Evolutionary conservation across 2,329 filamentous ascomycete genomes (phyloP), one percentile per base, ranked within the genome.

Genomic region (Epichloe hybrida): DNA sequence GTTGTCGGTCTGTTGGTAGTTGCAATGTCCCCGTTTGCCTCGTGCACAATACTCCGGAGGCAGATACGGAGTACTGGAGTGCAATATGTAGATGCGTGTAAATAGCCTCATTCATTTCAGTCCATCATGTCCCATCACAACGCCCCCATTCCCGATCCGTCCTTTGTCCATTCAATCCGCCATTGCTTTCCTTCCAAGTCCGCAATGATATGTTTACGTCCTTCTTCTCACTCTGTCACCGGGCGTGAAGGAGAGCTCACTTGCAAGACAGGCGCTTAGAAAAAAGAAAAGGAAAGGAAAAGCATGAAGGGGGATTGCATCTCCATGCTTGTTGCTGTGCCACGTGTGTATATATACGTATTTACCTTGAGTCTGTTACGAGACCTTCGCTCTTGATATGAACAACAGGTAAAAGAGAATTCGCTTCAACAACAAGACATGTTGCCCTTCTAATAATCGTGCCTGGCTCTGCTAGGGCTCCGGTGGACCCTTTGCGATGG

Each of bases 401-500:
- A 17, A 17, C n/a, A 17, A 40, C 6, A 13, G 17, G 8, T 9
- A 40, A 40, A 11, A 4, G 5, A 15, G 4, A 40, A 40, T 5
- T 42, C 7, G 8, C 40, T 12, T n/a, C 41, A 20, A 11, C 9
- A 11, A 46, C 11, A 21, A n/a, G 15, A 15, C 2, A n/a, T 47
- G 17, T 34, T 3, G 13, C 40, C 31, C n/a, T 35, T 39, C n/a
- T 46, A 50, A 37, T 46, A 46, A 23, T 39, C 48, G 38, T 41
- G 51, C 53, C 37, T 54, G 50, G 49, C 53, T 51, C 56, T 61
- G 46, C 57, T 61, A 15, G 59, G 58, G 44, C 61, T 63, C 49
- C 60, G 52, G 36, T 61, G 57, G 13, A 55, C 50, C 50, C 54
- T 62, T 49, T 57, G 57, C 37, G 59, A 53, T 11, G 61, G 57